These are phyloP conservation scores for Wolfiporia cocos DNA, from an alignment of 1,284 basidiomycete genomes.

Conservation along the genomic window DNA sequence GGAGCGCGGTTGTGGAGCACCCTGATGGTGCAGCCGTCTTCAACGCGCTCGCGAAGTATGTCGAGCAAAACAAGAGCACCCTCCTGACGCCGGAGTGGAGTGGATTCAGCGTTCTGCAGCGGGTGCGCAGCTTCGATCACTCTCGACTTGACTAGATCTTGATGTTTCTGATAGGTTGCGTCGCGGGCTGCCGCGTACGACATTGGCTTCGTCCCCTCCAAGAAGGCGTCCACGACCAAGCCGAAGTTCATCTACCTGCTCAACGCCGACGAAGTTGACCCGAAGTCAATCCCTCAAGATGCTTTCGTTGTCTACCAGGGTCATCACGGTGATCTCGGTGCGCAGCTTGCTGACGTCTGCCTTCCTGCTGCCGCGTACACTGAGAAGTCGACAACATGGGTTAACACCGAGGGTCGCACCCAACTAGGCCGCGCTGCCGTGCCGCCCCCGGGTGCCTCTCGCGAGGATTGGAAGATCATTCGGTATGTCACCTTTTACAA, in stretches of 20 bases:
- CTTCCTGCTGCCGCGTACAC: conserved; percentile 94
- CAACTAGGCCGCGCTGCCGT: conserved; percentile 93
- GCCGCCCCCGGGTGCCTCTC: conserved; percentile 88
- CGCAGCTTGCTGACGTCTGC: conserved; percentile 94
- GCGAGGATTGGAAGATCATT: conserved; percentile 99
- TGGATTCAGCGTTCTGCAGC: conserved; percentile 90
- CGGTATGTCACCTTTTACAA: conserved; percentile 51
- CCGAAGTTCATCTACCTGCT: conserved; percentile 98
- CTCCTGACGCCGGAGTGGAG: conserved; percentile 93
- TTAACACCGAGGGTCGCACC: conserved; percentile 95
- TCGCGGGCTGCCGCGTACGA: conserved; percentile 97
- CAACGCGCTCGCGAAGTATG: conserved; percentile 76
- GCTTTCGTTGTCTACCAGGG: conserved; percentile 99
- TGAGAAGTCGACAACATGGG: conserved; percentile 92
- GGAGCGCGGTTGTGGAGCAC: conserved; percentile 85
- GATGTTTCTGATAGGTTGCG: conserved; percentile 51
- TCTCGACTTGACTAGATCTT: neutral
- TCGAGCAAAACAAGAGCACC: conserved; percentile 70
- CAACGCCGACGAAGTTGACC: conserved; percentile 93
- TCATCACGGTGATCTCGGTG: conserved; percentile 96
- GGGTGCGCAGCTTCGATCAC: conserved; percentile 45
- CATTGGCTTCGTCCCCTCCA: conserved; percentile 85
- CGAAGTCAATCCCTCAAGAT: conserved; percentile 85
- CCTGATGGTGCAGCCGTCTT: conserved; percentile 80
- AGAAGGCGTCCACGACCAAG: conserved; percentile 66